phyloP scores from a whole-genome alignment of 1,284 basidiomycete genomes.

The Schizophyllum commune region DNA sequence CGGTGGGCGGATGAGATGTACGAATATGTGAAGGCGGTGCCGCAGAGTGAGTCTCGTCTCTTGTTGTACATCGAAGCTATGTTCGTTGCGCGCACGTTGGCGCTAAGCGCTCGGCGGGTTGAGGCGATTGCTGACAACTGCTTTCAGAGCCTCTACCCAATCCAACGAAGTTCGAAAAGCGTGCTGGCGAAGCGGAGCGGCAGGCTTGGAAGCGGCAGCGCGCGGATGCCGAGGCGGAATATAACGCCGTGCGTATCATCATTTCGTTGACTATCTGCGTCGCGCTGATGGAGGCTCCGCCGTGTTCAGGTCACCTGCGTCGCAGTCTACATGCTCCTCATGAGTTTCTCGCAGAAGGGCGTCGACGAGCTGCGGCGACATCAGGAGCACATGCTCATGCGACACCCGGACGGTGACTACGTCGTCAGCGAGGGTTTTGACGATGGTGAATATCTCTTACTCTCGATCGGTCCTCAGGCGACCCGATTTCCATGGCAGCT shows the following conservation, averaged over 20 bases:
- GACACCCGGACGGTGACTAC: constrained; percentile 65
- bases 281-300: too few species aligned
- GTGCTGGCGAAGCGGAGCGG: constrained; percentile 67
- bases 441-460: constrained; percentile 53
- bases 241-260: constrained; percentile 41
- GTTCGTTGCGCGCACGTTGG: too few species aligned
- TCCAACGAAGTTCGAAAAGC: constrained; percentile 59
- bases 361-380: constrained; percentile 69
- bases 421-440: constrained; percentile 70
- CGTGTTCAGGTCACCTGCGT: constrained; percentile 74
- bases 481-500: too few species aligned
- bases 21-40: constrained; percentile 69
- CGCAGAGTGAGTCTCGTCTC: constrained; percentile 52
- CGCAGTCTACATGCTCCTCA: constrained; percentile 88
- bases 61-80: constrained; percentile 1
- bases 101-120: too few species aligned
- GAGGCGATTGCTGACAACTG: background rate
- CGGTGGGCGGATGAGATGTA: constrained; percentile 94
- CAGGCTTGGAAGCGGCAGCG: constrained; percentile 57
- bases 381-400: constrained; percentile 70
- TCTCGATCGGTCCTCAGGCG: too few species aligned
- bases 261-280: too few species aligned
- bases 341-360: constrained; percentile 89
- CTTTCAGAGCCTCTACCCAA: constrained; percentile 65
- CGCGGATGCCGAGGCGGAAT: constrained; percentile 66